These are phyloP conservation scores for Penicillium sclerotiorum DNA, from an alignment of 2,329 filamentous ascomycete species.

Conservation along the genomic window DNA sequence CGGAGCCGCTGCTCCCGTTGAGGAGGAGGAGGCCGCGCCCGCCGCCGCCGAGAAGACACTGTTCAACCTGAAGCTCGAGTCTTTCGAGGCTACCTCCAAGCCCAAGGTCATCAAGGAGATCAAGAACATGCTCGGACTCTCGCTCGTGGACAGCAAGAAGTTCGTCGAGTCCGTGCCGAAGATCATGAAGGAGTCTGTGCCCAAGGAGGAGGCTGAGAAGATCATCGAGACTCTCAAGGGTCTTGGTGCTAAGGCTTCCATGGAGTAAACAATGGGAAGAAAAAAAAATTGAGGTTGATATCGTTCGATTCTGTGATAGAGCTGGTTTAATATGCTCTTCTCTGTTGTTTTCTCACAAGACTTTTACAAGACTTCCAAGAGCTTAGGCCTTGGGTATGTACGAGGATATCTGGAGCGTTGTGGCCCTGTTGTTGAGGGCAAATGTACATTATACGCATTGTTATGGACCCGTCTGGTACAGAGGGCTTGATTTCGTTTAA, in stretches of 20 bases:
- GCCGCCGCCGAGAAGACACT: constrained; percentile 91
- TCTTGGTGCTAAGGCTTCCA: constrained; percentile 81
- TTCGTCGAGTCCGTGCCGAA: constrained; percentile 98
- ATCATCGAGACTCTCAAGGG: constrained; percentile 94
- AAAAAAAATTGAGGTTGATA: constrained; percentile 10
- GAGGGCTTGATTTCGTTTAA: constrained; percentile 29
- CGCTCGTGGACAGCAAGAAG: constrained; percentile 99
- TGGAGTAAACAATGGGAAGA: constrained; percentile 69
- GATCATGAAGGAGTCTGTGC: constrained; percentile 97
- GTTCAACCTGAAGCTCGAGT: constrained; percentile 92
- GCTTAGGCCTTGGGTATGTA: constrained; percentile 15
- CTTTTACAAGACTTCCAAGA: no score
- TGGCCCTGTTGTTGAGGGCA: constrained; percentile 31
- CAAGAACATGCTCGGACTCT: constrained; percentile 92
- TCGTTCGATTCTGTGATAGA: constrained; percentile 2
- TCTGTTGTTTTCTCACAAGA: constrained; percentile 19
- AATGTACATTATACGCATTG: constrained; percentile 43
- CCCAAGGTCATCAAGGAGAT: constrained; percentile 99
- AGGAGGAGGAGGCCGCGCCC: constrained; percentile 86
- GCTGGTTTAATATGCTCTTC: constrained; percentile 6
- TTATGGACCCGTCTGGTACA: constrained; percentile 26
- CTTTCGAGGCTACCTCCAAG: constrained; percentile 85
- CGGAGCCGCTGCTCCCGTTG: constrained; percentile 65
- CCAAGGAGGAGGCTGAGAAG: constrained; percentile 99
- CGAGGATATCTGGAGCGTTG: constrained; percentile 20